Base-by-base conservation (phyloP, 331 rosid species). In the Rosa hybrid region DNA sequence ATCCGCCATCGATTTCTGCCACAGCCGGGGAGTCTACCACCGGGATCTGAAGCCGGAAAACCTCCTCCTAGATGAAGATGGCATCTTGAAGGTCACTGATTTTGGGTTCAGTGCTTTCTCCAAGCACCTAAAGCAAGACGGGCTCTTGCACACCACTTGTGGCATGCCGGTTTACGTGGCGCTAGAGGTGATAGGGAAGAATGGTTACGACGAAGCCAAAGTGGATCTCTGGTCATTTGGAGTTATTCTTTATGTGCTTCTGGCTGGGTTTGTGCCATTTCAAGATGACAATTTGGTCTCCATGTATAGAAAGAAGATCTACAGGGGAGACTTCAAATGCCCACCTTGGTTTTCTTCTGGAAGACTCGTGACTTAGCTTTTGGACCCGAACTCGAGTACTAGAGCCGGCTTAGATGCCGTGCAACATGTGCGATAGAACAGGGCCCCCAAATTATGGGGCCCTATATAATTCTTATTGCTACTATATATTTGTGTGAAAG, bases 141-240 rank as follows among this genome's bases (percentile, higher is more conserved):
- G 99, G 9, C 57, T 95, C 6, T n/a, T 93, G 18, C 97, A 95
- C 80, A 95, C 99, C 0, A 93, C 96, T 2, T 95, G 99, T 48
- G 99, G 99, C 1, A 95, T 98, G 6, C 99, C 99, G 74, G 99
- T 98, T 8, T 95, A 95, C 20, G 99, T 95, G 2, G 89, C 99
- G 12, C 99, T 98, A 14, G 98, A 95, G 81, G 96, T 95, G 0
- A 90, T 95, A 6, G 97, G 94, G 1, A 93, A 90, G 63, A 93
- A 90, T 11, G 99, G 99, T 1, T 95, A 95, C 85, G 96, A 95
- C 81, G 99, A 98, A 41, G 93, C 96, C 0, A 95, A 93, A 59
- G 93, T 98, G 0, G 99, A 95, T 76, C 87, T 95, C 9, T 95
- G 99, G 99, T 95, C 99, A 0, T 95, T 98, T 1, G 99, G 99